Base-by-base conservation (phyloP, 31 red algal genomes). In the Odonthalia washingtoniensis region DNA sequence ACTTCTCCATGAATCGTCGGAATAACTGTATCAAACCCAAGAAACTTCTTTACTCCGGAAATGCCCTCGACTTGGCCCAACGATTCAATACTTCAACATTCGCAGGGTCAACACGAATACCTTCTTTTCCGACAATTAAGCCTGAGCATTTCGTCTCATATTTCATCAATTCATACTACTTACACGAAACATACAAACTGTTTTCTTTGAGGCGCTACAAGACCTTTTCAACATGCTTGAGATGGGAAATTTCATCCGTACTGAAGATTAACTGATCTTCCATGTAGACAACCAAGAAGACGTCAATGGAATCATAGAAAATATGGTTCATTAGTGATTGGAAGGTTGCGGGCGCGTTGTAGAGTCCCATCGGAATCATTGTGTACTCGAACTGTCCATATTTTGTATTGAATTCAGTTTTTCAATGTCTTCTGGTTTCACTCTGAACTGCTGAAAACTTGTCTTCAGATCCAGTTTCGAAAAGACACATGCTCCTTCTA, bases 1-100 rank as follows among this genome's bases (percentile, higher is more conserved):
- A 84, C 0, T 82, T 2, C 57, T 39, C 34, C 31, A 91, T 78
- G 49, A 91, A 91, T 24, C 80, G 69, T 12, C 66, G 66, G 31
- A 70, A 70, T 9, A 70, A 70, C 31, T 70, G 66, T 21, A 70
- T 34, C 28, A 70, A 70, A 21, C 66, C 66, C 12, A 70, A 27
- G 31, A 70, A 70, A 37, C 66, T 70, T 70, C 34, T 9, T 12
- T 21, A 37, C 12, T 70, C 66, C 28, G 66, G 6, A 34, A 37
- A 37, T 12, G 66, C 12, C 12, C 31, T 27, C 9, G 28, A 27
- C 66, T 70, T 37, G 12, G 9, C 14, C 6, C n/a, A 70, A 21
- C 14, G 12, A 9, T 12, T 32, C 9, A 70, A 27, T 9, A 70
- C n/a, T 12, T 70, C 66, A 28, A 70, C 66, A 12, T 70, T 70